Conservation (phyloP, 306 rosid species). For the Cyamopsis tetragonoloba region DNA sequence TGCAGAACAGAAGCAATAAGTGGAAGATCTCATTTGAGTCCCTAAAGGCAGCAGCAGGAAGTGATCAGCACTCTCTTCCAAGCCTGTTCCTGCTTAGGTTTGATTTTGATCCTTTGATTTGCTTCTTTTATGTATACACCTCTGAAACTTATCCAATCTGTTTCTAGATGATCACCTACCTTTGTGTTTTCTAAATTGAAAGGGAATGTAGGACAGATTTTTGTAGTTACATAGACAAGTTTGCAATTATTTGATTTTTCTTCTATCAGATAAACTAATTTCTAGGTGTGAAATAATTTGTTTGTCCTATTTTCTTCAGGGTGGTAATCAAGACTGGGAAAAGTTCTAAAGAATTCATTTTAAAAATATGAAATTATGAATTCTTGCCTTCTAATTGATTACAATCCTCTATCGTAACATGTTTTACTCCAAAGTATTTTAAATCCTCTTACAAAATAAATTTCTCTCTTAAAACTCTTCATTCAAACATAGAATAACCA, state of each 20-base stretch:
- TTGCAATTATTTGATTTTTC: slow-evolving; percentile 27
- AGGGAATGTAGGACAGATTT: slow-evolving; percentile 40
- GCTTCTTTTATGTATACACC: slow-evolving; percentile 45
- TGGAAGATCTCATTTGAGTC: slow-evolving; percentile 64
- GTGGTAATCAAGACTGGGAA: too few species aligned
- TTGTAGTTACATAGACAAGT: slow-evolving; percentile 20
- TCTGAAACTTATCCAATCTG: slow-evolving; percentile 31
- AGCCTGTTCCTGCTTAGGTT: slow-evolving; percentile 79
- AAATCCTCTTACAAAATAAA: too few species aligned
- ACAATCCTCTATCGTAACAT: too few species aligned
- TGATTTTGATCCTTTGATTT: slow-evolving; percentile 79
- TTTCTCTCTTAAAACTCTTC: too few species aligned
- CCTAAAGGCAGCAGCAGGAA: slow-evolving; percentile 55
- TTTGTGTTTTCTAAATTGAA: slow-evolving; percentile 27
- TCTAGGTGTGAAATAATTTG: slow-evolving; percentile 12
- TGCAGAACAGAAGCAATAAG: slow-evolving; percentile 51
- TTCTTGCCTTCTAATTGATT: too few species aligned
- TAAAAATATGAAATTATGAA: neutral
- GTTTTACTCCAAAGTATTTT: too few species aligned
- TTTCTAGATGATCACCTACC: slow-evolving; percentile 22
- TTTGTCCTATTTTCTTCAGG: neutral
- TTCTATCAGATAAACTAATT: slow-evolving; percentile 32
- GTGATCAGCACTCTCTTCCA: slow-evolving; percentile 46
- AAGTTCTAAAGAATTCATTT: neutral
- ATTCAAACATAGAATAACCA: too few species aligned